These are phyloP conservation scores for Thermothelomyces thermophilus DNA, from an alignment of 2,329 filamentous ascomycete genomes.

Conservation along the genomic window DNA sequence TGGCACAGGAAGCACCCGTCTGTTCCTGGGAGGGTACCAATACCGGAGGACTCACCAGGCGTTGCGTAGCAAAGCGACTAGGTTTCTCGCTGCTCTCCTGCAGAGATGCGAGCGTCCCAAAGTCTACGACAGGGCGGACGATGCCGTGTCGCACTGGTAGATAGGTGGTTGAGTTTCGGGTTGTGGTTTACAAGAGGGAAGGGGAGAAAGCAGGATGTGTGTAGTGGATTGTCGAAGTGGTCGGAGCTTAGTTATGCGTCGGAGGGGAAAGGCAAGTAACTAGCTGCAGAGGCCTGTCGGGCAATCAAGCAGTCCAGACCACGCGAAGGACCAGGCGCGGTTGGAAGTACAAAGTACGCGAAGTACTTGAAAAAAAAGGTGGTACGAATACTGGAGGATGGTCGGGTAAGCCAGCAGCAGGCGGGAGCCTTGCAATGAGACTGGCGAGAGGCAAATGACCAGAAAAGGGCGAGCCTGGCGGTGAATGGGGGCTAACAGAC, in stretches of 20 bases:
- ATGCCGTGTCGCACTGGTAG: no score
- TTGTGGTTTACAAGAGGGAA: constrained; percentile 5
- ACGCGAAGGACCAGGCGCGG: no score
- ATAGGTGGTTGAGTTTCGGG: background rate
- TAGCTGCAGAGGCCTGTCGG: background rate
- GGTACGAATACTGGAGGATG: constrained; percentile 16
- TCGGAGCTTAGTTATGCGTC: constrained; percentile 1
- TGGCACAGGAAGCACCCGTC: constrained; percentile 11
- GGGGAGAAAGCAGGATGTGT: background rate
- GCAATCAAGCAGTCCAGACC: background rate
- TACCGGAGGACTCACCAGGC: background rate
- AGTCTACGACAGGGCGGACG: no score
- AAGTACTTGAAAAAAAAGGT: constrained; percentile 22
- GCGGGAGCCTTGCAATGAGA: constrained; percentile 18
- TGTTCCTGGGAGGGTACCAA: background rate
- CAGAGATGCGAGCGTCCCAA: background rate
- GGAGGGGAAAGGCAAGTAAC: background rate
- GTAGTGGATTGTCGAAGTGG: background rate
- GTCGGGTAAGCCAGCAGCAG: no score
- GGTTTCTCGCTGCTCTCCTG: background rate
- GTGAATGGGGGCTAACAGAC: constrained; percentile 21
- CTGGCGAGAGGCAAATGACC: constrained; percentile 14
- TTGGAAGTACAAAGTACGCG: constrained; percentile 3
- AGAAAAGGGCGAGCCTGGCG: constrained; percentile 10
- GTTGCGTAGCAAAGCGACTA: background rate